Conservation (phyloP, 2,329 filamentous ascomycete species). For the Leptosphaerulina australis region DNA sequence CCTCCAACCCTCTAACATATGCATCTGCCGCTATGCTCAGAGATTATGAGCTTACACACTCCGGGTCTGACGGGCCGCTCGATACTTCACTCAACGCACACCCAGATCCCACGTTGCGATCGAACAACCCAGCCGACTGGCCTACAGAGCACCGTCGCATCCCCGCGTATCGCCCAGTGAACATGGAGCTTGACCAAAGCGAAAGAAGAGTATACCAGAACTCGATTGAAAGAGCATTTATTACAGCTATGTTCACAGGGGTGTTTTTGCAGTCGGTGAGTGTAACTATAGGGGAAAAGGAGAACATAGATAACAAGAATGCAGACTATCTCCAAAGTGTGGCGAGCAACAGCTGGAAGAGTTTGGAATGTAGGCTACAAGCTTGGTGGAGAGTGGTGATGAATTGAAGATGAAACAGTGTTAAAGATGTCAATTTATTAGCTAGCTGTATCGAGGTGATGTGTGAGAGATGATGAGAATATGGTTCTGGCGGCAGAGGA, state of each 20-base stretch:
- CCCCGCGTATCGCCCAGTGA: constrained; percentile 56
- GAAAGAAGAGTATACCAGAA: constrained; percentile 55
- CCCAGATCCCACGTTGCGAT: constrained; percentile 37
- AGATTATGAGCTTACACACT: constrained; percentile 57
- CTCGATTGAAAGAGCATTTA: constrained; percentile 54
- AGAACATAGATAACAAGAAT: neutral
- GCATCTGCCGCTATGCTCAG: constrained; percentile 48
- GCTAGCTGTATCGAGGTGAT: no score
- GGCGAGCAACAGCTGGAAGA: constrained; percentile 58
- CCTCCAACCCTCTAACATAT: constrained; percentile 48
- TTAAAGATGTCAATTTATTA: no score
- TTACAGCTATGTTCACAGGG: constrained; percentile 59
- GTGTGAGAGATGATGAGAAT: neutral
- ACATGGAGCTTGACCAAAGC: constrained; percentile 51
- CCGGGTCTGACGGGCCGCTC: constrained; percentile 29
- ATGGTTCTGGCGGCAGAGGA: neutral
- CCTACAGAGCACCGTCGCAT: constrained; percentile 56
- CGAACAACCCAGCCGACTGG: constrained; percentile 50
- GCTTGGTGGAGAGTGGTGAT: constrained; percentile 61
- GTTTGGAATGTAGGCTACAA: constrained; percentile 59
- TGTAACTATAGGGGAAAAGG: constrained; percentile 8
- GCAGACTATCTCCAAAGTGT: constrained; percentile 53
- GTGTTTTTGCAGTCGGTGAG: constrained; percentile 54
- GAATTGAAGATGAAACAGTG: neutral
- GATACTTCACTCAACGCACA: constrained; percentile 37